A percentile compares a stretch with the other conserved stretches of the same genome.
Conservation (phyloP, 176 grass and related monocot genomes). For the Pontederia crassipes region DNA sequence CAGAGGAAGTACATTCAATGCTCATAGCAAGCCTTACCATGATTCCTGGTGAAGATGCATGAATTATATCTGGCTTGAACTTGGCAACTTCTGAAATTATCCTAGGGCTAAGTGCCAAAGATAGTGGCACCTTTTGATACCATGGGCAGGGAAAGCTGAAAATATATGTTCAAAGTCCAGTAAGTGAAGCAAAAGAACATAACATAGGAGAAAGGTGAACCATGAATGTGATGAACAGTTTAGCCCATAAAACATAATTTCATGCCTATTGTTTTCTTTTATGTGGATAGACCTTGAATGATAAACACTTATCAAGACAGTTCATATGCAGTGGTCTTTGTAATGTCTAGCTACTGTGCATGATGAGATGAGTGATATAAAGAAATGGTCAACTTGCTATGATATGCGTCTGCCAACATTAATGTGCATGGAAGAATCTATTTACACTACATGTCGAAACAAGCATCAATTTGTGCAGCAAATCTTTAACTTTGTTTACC, state of each 20-base stretch:
- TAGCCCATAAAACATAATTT: background rate
- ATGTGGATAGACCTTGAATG: too few species aligned
- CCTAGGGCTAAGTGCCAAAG: constrained; percentile 81
- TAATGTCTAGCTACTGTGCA: too few species aligned
- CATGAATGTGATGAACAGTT: background rate
- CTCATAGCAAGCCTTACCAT: constrained; percentile 39
- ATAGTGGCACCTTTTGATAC: constrained; percentile 92
- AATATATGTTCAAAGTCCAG: constrained; percentile 11
- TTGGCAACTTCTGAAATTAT: constrained; percentile 83
- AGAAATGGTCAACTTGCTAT: too few species aligned
- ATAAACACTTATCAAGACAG: too few species aligned
- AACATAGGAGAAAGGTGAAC: background rate
- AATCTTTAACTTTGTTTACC: constrained; percentile 25
- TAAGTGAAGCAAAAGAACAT: constrained; percentile 12
- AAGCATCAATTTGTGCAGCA: background rate
- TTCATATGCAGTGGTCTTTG: too few species aligned
- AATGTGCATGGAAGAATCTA: background rate
- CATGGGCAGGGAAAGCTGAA: constrained; percentile 83
- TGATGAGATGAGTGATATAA: too few species aligned
- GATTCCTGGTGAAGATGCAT: constrained; percentile 93
- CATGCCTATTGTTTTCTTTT: too few species aligned
- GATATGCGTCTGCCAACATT: too few species aligned
- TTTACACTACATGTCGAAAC: background rate
- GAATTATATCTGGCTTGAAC: constrained; percentile 97
- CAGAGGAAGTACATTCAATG: background rate